Percentiles rank a stretch among this genome's conserved stretches.
These are phyloP conservation scores for Mrakia gelida DNA, from an alignment of 768 basidiomycete genomes.

Conservation along the genomic window DNA sequence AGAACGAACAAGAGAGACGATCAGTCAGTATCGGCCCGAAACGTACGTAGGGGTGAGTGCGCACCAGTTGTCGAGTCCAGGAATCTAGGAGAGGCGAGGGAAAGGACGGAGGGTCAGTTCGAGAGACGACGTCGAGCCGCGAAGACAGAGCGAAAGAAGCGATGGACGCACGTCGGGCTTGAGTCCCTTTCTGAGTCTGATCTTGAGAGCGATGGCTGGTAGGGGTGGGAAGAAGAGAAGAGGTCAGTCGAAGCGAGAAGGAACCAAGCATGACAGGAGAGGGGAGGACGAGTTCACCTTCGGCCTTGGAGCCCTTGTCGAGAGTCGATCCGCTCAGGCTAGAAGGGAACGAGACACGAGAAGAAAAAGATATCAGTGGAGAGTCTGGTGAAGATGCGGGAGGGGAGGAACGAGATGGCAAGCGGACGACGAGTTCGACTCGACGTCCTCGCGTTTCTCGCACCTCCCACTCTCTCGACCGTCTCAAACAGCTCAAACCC, in stretches of 20 bases:
- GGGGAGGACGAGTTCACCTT: constrained; percentile 41
- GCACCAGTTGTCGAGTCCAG: constrained; percentile 1
- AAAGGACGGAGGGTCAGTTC: neutral
- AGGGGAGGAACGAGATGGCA: too few relatives aligned
- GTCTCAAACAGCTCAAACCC: constrained; percentile 17
- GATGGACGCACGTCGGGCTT: constrained; percentile 62
- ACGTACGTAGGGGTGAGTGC: too few relatives aligned
- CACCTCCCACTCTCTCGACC: neutral
- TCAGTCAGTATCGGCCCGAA: too few relatives aligned
- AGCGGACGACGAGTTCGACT: too few relatives aligned
- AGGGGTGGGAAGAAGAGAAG: too few relatives aligned
- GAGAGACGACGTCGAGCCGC: neutral
- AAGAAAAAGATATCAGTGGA: neutral
- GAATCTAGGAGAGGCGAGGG: neutral
- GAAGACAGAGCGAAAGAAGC: neutral
- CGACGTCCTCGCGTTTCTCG: too few relatives aligned
- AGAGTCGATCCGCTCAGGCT: constrained; percentile 54
- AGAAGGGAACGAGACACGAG: constrained; percentile 33
- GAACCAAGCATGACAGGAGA: too few relatives aligned
- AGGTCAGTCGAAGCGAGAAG: too few relatives aligned
- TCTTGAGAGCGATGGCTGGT: constrained; percentile 62
- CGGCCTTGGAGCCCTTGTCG: constrained; percentile 68
- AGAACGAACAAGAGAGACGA: too few relatives aligned
- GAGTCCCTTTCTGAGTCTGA: constrained; percentile 91
- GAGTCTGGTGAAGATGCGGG: neutral